Conservation (phyloP, 1,139 yeast genomes). For the Debaryomycetaceae sp. region DNA sequence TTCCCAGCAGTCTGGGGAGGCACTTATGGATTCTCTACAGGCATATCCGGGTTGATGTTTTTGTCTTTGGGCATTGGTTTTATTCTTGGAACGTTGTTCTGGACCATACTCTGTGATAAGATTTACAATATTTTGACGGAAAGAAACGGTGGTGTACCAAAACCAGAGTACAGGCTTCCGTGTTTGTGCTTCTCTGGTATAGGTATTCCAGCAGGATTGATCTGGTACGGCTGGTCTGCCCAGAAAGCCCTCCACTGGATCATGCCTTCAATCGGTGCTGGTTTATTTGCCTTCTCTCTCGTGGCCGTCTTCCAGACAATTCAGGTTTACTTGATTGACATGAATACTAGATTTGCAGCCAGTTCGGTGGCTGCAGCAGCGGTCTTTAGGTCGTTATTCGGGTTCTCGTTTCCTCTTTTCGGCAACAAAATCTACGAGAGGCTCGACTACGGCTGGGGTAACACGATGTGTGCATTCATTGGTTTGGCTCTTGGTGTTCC, state of each 20-base stretch:
- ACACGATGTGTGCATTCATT: slow-evolving; percentile 55
- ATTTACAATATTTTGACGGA: slow-evolving; percentile 31
- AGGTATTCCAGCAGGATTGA: slow-evolving; percentile 47
- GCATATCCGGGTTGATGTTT: slow-evolving; percentile 58
- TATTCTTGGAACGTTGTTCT: slow-evolving; percentile 38
- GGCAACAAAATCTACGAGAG: slow-evolving; percentile 40
- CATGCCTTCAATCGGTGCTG: slow-evolving; percentile 55
- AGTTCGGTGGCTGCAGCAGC: slow-evolving; percentile 61
- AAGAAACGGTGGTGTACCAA: slow-evolving; percentile 48
- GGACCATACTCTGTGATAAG: slow-evolving; percentile 40
- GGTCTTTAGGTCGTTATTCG: slow-evolving; percentile 55
- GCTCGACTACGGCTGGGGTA: slow-evolving; percentile 65
- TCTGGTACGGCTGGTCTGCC: slow-evolving; percentile 67
- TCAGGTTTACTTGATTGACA: slow-evolving; percentile 60
- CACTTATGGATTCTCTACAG: slow-evolving; percentile 43
- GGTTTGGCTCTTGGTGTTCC: slow-evolving; percentile 58
- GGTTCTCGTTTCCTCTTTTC: slow-evolving; percentile 53
- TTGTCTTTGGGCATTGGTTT: slow-evolving; percentile 54
- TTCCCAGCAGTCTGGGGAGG: slow-evolving; percentile 52
- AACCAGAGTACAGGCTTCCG: slow-evolving; percentile 56
- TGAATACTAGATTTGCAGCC: slow-evolving; percentile 64
- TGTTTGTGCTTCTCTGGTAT: slow-evolving; percentile 43
- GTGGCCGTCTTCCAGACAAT: slow-evolving; percentile 58
- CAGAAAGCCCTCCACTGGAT: slow-evolving; percentile 49
- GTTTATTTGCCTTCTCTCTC: slow-evolving; percentile 53